These are phyloP conservation scores for Nepenthes gracilis DNA, from an alignment of 148 eudicot genomes.

Conservation along the genomic window DNA sequence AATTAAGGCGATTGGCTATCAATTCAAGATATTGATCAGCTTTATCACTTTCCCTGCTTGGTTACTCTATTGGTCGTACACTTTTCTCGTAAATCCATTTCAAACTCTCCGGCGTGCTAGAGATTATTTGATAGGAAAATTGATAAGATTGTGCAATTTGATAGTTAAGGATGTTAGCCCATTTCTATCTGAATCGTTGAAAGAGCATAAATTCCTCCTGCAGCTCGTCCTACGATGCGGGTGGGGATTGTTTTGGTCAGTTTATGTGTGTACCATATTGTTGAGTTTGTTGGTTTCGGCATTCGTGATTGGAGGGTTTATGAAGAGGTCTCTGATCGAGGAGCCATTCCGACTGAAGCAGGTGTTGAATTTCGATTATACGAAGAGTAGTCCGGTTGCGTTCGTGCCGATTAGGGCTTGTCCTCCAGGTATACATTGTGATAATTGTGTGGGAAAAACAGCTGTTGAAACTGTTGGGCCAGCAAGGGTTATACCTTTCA, in stretches of 20 bases:
- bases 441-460: conserved; percentile 11
- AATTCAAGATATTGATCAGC: conserved; percentile 33
- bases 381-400: conserved; percentile 57
- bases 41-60: conserved; percentile 45
- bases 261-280: conserved; percentile 39
- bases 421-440: conserved; percentile 6
- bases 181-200: conserved; percentile 25
- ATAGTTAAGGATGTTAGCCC: conserved; percentile 13
- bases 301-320: conserved; percentile 54
- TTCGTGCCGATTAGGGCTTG: conserved; percentile 38
- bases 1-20: conserved; percentile 51
- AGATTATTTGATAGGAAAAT: conserved; percentile 19
- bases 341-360: conserved; percentile 56
- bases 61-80: conserved; percentile 23
- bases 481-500: conserved; percentile 36
- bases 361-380: conserved; percentile 62
- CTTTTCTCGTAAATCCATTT: conserved; percentile 35
- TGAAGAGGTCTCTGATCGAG: conserved; percentile 47
- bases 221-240: conserved; percentile 37
- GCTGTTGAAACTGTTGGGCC: conserved; percentile 17
- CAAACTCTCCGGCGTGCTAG: conserved; percentile 16
- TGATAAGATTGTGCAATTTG: conserved; percentile 16
- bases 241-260: conserved; percentile 65
- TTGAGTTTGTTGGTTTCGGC: conserved; percentile 40
- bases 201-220: conserved; percentile 28